Conservation (phyloP, 2,329 filamentous ascomycete species). For the Metarhizium rileyi region DNA sequence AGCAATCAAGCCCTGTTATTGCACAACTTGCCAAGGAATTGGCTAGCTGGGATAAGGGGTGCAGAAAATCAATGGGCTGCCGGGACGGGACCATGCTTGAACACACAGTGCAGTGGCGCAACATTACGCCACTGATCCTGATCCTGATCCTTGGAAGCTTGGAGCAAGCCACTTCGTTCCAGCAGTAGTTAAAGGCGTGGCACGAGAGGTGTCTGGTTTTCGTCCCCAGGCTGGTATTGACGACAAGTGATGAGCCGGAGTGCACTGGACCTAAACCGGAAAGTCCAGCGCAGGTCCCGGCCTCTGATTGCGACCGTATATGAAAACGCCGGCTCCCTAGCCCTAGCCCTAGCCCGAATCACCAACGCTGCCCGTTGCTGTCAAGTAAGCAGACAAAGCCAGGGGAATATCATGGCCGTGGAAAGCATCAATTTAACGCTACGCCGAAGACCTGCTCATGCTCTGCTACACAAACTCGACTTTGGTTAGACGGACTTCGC, state of each 20-base stretch:
- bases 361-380: too few species aligned
- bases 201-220: not conserved
- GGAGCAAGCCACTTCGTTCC: not conserved
- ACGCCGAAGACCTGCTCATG: too few species aligned
- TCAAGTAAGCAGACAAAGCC: too few species aligned
- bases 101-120: conserved; percentile 1
- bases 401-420: not conserved
- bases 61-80: not conserved
- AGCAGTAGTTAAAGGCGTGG: not conserved
- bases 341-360: too few species aligned
- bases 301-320: conserved; percentile 1
- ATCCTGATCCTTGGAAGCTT: not conserved
- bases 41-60: not conserved
- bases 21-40: not conserved
- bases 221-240: not conserved
- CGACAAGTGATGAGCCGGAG: not conserved
- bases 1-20: not conserved
- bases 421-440: not conserved
- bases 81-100: not conserved
- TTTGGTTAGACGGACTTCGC: not conserved
- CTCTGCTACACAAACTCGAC: not conserved
- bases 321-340: not conserved
- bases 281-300: not conserved
- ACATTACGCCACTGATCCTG: not conserved
- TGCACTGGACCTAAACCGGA: not conserved